Base-by-base conservation (phyloP, 345 rosid genomes). In the Bruguiera sexangula region DNA sequence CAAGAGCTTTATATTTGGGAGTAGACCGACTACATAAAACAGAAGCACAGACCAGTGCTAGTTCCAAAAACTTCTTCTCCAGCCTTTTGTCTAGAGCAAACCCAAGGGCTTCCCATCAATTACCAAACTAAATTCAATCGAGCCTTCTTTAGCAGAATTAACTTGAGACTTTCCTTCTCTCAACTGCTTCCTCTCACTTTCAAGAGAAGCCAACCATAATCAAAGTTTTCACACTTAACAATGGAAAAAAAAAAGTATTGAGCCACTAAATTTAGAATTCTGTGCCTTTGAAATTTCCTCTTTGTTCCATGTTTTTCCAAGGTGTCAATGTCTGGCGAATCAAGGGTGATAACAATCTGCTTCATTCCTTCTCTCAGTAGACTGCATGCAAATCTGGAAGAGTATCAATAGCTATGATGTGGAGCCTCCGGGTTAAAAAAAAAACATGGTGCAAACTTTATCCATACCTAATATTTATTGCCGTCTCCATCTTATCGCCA, bases 1-100 rank as follows among this genome's bases (percentile, higher is more conserved):
- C 98, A 61, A 83, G 90, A 65, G 98, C 98, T 82, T 91, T 91
- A 78, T 94, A 95, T 76, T 89, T 91, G 26, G 97, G 98, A 0
- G 98, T 84, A 74, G 96, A 88, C 48, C 90, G 93, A 39, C 97
- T 91, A 62, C 97, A 94, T 74, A 91, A 75, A 68, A 94, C 97
- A 75, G 98, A 76, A 61, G 69, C 82, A 69, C 98, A 94, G 2
- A 22, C 34, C 29, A 48, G 71, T 6, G 98, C 92, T 65, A 91
- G 93, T 2, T 85, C 82, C 76, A 91, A 79, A 69, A 94, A 89
- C 2, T 32, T 51, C 58, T 80, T 76, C 66, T 85, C 75, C 74
- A 94, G 79, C 59, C 62, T 43, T 65, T 76, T 66, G 36, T 71
- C 82, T 64, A 91, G 75, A 55, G 85, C 96, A 73, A 83, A 68